Evolutionary conservation across 2,329 filamentous ascomycete genomes (phyloP), one percentile per base, ranked within the genome.

Genomic region (Leptographium lundbergii): DNA sequence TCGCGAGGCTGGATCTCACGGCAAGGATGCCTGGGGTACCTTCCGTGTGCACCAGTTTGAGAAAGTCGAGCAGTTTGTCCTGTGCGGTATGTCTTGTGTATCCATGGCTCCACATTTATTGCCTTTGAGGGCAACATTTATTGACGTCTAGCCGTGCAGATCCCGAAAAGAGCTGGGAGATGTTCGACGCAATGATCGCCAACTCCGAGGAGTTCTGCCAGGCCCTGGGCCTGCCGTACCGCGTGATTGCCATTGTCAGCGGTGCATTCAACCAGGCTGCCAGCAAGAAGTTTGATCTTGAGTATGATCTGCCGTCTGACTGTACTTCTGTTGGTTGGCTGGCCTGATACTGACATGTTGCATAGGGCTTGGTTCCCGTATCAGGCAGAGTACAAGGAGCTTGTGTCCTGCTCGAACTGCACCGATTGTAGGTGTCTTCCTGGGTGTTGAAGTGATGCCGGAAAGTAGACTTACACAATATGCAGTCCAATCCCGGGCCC

Each of bases 11-110:
- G 94, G 94, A 58, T 86, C 89, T 24, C 92, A 94, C 69, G 87
- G 70, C 50, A 69, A 67, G 57, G 64, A 99, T 71, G 92, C 92
- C 1, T 99, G 94, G 94, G 94, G 94, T 59, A 90, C 97, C 62
- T 99, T 96, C 81, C 87, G 94, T 64, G 91, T 97, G 32, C 94
- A 99, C 72, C 92, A 99, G 72, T 99, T 97, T 68, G 92, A 97
- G 52, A 68, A 69, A 61, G 65, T 77, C 14, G 75, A 77, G 66
- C 74, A 77, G 64, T 76, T 77, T 61, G 68, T 72, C 58, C 66
- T 73, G 69, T 84, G 63, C 45, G 61, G 69, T 47, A 69, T 67
- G 57, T 58, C n/a, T 32, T 11, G n/a, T 17, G 7, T 14, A 42
- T 10, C 27, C 13, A 56, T 45, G 1, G 17, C 19, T 45, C n/a